A percentile compares a stretch with the other conserved stretches of the same genome.
phyloP scores from a whole-genome alignment of 1,284 basidiomycete genomes.

The Afroboletus lepidellus region DNA sequence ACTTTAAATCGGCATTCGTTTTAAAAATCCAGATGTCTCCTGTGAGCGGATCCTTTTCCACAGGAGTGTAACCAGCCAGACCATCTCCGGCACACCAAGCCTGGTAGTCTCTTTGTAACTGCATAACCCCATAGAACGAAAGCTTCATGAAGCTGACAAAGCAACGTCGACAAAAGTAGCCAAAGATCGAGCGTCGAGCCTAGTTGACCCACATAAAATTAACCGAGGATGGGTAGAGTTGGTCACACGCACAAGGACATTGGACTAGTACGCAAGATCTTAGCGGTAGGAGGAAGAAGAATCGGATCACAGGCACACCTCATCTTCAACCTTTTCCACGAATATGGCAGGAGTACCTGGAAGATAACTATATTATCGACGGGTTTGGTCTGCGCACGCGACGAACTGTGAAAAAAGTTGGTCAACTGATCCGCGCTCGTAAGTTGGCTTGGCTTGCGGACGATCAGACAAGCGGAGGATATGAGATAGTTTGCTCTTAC shows the following conservation, averaged over 20 bases:
- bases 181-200: conserved; percentile 72
- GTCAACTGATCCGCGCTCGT: conserved; percentile 56
- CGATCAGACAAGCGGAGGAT: conserved; percentile 14
- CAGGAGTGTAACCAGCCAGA: conserved; percentile 46
- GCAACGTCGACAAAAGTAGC: conserved; percentile 74
- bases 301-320: conserved; percentile 32
- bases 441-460: conserved; percentile 46
- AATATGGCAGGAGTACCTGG: conserved; percentile 53
- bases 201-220: conserved; percentile 9
- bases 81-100: conserved; percentile 56
- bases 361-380: conserved; percentile 5
- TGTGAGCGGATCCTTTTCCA: conserved; percentile 58
- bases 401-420: conserved; percentile 62
- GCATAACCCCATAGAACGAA: conserved; percentile 64
- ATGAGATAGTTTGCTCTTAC: conserved; percentile 34
- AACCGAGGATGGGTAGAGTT: background rate
- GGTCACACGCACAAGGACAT: conserved; percentile 27
- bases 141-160: conserved; percentile 71
- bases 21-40: conserved; percentile 63
- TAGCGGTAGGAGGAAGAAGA: background rate
- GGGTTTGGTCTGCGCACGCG: background rate
- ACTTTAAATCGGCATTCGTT: conserved; percentile 62
- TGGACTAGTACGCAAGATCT: conserved; percentile 20
- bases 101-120: conserved; percentile 61
- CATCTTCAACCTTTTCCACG: conserved; percentile 50